A percentile compares a stretch with the other conserved stretches of the same genome.
Evolutionary conservation across 2,329 filamentous ascomycete genomes (phyloP).

Genomic region (Talaromyces sp.): DNA sequence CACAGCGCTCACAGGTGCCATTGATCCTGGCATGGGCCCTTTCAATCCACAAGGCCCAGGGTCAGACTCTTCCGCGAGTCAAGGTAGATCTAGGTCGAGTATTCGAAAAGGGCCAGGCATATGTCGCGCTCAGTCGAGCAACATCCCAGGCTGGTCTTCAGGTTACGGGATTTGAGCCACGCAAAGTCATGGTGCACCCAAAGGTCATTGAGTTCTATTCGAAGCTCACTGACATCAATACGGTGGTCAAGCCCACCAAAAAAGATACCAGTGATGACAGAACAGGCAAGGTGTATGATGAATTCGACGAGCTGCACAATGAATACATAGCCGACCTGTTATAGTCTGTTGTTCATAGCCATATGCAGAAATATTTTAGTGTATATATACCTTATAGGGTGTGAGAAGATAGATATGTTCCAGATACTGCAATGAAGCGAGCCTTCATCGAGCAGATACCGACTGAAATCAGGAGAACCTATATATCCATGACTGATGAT

Average conservation of each 20-base stretch:
- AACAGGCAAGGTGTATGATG: slow-evolving; percentile 27
- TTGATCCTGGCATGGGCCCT: slow-evolving; percentile 95
- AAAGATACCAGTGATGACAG: slow-evolving; percentile 25
- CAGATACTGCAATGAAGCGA: not conserved
- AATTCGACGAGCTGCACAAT: slow-evolving; percentile 48
- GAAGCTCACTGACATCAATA: slow-evolving; percentile 71
- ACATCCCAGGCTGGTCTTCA: slow-evolving; percentile 83
- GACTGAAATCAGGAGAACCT: not conserved
- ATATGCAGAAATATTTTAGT: not conserved
- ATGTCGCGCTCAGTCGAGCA: slow-evolving; percentile 91
- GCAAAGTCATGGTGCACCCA: slow-evolving; percentile 90
- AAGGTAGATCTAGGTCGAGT: slow-evolving; percentile 89
- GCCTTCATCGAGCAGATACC: not conserved
- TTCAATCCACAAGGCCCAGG: slow-evolving; percentile 97
- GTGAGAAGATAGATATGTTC: not conserved
- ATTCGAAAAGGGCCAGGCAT: slow-evolving; percentile 97
- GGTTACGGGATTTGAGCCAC: slow-evolving; percentile 81
- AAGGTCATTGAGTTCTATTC: slow-evolving; percentile 82
- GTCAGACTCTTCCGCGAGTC: slow-evolving; percentile 87
- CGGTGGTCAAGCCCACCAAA: slow-evolving; percentile 37
- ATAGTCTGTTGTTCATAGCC: not conserved
- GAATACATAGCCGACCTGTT: slow-evolving; percentile 18
- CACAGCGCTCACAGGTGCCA: slow-evolving; percentile 75
- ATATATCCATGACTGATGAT: not conserved
- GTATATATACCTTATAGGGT: not conserved